Conservation (phyloP, 176 grass and related monocot species). For the Pontederia crassipes region DNA sequence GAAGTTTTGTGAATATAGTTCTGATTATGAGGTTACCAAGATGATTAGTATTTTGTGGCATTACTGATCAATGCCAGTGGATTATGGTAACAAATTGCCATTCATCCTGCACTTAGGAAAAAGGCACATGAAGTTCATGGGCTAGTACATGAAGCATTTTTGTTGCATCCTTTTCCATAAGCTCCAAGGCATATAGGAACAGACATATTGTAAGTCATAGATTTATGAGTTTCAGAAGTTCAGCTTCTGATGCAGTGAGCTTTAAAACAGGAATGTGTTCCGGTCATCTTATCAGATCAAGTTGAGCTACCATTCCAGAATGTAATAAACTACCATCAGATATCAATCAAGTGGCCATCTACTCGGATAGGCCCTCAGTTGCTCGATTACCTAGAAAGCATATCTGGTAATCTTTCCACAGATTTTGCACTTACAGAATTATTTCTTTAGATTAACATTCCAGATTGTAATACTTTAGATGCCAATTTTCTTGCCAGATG, state of each 20-base stretch:
- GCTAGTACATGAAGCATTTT: too few relatives aligned
- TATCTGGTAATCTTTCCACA: slow-evolving; percentile 37
- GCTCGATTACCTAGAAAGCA: slow-evolving; percentile 65
- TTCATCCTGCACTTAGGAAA: too few relatives aligned
- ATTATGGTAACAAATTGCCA: too few relatives aligned
- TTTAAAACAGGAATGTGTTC: slow-evolving; percentile 73
- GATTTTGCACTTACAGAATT: background rate
- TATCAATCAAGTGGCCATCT: slow-evolving; percentile 89
- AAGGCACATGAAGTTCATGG: too few relatives aligned
- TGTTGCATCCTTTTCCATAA: too few relatives aligned
- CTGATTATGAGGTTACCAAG: too few relatives aligned
- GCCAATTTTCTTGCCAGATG: slow-evolving; percentile 39
- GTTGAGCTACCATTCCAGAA: slow-evolving; percentile 88
- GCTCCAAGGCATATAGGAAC: too few relatives aligned
- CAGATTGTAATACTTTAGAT: background rate
- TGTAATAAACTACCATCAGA: slow-evolving; percentile 61
- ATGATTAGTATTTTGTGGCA: too few relatives aligned
- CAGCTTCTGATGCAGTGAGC: slow-evolving; percentile 22
- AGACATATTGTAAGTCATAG: too few relatives aligned
- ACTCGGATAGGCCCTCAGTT: slow-evolving; percentile 58
- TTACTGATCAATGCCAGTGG: too few relatives aligned
- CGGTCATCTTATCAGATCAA: slow-evolving; percentile 92
- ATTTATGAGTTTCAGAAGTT: too few relatives aligned
- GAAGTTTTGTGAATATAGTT: too few relatives aligned
- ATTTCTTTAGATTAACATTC: slow-evolving; percentile 1